These are phyloP conservation scores for Saccharomyces cerevisiae DNA, from an alignment of 805 yeast genomes.

Conservation along the genomic window DNA sequence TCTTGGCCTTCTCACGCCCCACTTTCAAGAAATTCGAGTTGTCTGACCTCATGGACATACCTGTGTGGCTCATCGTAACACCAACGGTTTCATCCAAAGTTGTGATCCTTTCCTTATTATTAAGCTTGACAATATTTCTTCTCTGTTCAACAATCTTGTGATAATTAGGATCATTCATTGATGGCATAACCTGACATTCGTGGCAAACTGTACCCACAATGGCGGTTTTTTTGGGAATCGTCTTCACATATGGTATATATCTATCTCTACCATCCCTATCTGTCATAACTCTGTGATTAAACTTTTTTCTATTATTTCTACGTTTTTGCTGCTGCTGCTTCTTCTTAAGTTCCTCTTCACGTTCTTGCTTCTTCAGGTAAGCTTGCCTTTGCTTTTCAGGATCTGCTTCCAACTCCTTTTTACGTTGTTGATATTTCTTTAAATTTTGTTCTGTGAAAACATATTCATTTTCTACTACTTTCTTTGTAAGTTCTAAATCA, in stretches of 20 bases:
- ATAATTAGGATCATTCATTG: conserved; percentile 64
- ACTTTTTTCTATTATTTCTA: conserved; percentile 29
- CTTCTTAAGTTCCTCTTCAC: conserved; percentile 30
- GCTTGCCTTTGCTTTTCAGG: conserved; percentile 33
- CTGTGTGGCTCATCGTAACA: conserved; percentile 76
- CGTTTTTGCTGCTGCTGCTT: conserved; percentile 33
- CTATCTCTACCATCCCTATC: conserved; percentile 37
- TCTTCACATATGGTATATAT: conserved; percentile 72
- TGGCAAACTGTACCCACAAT: conserved; percentile 82
- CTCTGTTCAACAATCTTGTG: conserved; percentile 52
- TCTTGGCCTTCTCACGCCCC: conserved; percentile 40
- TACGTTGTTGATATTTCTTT: conserved; percentile 41
- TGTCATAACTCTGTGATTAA: conserved; percentile 32
- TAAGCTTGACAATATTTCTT: conserved; percentile 38
- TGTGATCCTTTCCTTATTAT: conserved; percentile 54
- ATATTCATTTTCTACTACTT: conserved; percentile 74
- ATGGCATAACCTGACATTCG: conserved; percentile 84
- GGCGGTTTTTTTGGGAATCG: conserved; percentile 82
- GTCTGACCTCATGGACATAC: conserved; percentile 70
- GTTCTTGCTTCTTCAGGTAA: conserved; percentile 27
- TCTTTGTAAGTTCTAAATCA: conserved; percentile 68
- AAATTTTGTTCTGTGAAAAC: conserved; percentile 83
- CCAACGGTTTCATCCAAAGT: conserved; percentile 77
- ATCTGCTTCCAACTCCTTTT: conserved; percentile 29
- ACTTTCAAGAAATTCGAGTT: conserved; percentile 59